Conservation (phyloP, 495 filamentous ascomycete genomes). For the Lasiosphaeris hirsuta region DNA sequence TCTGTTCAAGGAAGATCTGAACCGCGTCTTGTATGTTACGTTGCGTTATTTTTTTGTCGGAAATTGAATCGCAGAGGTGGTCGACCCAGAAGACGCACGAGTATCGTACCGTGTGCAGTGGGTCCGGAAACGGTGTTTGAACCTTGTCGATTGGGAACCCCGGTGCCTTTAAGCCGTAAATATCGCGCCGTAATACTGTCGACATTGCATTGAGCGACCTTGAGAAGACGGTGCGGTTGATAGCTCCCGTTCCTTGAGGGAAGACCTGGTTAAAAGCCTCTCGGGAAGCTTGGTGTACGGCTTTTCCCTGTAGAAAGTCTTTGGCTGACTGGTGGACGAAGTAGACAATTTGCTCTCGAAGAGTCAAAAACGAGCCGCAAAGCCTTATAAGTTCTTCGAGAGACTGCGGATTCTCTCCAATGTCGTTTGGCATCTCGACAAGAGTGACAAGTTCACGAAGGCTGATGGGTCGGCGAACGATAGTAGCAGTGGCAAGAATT, state of each 20-base stretch:
- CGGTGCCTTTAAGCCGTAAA: slow-evolving; percentile 14
- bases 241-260: not conserved
- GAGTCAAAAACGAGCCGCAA: slow-evolving; percentile 29
- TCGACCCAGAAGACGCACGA: slow-evolving; percentile 39
- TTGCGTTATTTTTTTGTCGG: not conserved
- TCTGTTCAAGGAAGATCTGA: not conserved
- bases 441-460: slow-evolving; percentile 20
- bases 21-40: slow-evolving; percentile 11
- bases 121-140: slow-evolving; percentile 25
- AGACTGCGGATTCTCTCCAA: not conserved
- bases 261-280: slow-evolving; percentile 7
- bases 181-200: slow-evolving; percentile 11
- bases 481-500: slow-evolving; percentile 12
- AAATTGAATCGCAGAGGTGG: slow-evolving; percentile 27
- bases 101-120: slow-evolving; percentile 31
- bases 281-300: not conserved
- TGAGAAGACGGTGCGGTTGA: slow-evolving; percentile 22
- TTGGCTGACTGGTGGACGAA: slow-evolving; percentile 41
- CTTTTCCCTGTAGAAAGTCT: slow-evolving; percentile 28
- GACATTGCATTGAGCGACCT: slow-evolving; percentile 26
- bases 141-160: slow-evolving; percentile 18
- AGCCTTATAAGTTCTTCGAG: slow-evolving; percentile 14
- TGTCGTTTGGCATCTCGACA: slow-evolving; percentile 6
- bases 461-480: slow-evolving; percentile 23
- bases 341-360: slow-evolving; percentile 26